These are phyloP conservation scores for Pyrenochaeta sp. DNA, from an alignment of 2,329 filamentous ascomycete genomes.

Conservation along the genomic window DNA sequence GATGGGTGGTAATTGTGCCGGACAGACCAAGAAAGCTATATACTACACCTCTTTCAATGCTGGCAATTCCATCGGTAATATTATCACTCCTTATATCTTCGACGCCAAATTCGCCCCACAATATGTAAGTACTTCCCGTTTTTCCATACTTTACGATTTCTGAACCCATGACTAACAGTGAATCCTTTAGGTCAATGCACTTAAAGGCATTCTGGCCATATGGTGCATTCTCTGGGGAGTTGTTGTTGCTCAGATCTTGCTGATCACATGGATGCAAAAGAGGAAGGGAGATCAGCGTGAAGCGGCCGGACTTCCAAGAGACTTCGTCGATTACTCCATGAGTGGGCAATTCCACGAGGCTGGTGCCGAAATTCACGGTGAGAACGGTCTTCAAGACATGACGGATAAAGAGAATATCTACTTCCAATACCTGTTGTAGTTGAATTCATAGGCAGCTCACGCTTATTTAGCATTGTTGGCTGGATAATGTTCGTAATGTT, in stretches of 20 bases:
- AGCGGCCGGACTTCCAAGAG: conserved; percentile 27
- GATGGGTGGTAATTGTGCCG: conserved; percentile 74
- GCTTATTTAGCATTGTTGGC: not conserved
- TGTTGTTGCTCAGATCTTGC: conserved; percentile 21
- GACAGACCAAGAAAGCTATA: conserved; percentile 72
- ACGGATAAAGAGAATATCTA: conserved; percentile 33
- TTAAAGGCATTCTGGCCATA: conserved; percentile 31
- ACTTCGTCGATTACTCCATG: conserved; percentile 30
- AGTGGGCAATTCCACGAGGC: conserved; percentile 24
- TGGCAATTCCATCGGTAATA: conserved; percentile 69
- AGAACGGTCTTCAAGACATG: conserved; percentile 35
- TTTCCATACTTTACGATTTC: not conserved
- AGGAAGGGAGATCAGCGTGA: conserved; percentile 31
- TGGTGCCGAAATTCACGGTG: conserved; percentile 28
- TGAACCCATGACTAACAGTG: not conserved
- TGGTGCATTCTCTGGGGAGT: conserved; percentile 33
- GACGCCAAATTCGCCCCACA: conserved; percentile 29
- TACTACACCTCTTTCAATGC: conserved; percentile 72
- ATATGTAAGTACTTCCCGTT: conserved; percentile 24
- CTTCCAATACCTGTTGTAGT: conserved; percentile 30
- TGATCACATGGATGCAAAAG: conserved; percentile 32
- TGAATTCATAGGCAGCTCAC: not conserved
- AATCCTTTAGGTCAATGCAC: conserved; percentile 22
- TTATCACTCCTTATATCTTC: conserved; percentile 49
- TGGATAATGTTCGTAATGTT: not conserved